Conservation (phyloP, 2,329 filamentous ascomycete genomes). For the Metarhizium humberi region DNA sequence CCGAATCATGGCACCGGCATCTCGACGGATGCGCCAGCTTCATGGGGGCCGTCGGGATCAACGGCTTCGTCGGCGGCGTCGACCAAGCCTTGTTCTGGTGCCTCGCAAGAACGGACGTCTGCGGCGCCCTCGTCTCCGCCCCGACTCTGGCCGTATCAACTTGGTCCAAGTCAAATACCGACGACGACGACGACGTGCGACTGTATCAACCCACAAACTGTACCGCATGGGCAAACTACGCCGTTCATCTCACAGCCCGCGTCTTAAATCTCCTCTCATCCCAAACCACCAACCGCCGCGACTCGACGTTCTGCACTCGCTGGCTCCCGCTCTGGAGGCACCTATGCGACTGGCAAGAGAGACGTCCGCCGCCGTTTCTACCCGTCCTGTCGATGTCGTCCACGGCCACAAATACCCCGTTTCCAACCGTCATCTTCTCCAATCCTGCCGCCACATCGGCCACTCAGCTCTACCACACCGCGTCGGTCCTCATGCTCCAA, state of each 20-base stretch:
- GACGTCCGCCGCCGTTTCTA: slow-evolving; percentile 24
- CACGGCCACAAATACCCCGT: slow-evolving; percentile 29
- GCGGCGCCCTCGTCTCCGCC: slow-evolving; percentile 42
- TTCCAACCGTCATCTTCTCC: slow-evolving; percentile 39
- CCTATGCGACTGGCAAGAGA: slow-evolving; percentile 30
- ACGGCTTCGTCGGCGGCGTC: slow-evolving; percentile 39
- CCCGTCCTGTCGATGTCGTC: slow-evolving; percentile 18
- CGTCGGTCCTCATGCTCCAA: slow-evolving; percentile 41
- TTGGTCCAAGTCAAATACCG: slow-evolving; percentile 29
- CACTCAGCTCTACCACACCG: slow-evolving; percentile 45
- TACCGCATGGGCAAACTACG: slow-evolving; percentile 40
- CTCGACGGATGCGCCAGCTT: slow-evolving; percentile 42
- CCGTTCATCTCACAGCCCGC: slow-evolving; percentile 37
- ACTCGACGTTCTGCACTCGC: slow-evolving; percentile 15
- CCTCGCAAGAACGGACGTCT: slow-evolving; percentile 45
- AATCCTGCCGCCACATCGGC: slow-evolving; percentile 43
- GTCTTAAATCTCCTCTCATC: slow-evolving; percentile 29
- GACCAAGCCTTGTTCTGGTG: slow-evolving; percentile 45
- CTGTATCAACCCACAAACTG: slow-evolving; percentile 25
- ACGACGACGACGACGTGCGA: slow-evolving; percentile 19
- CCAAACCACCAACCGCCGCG: slow-evolving; percentile 10
- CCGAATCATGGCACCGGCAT: slow-evolving; percentile 40
- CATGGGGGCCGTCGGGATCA: slow-evolving; percentile 39
- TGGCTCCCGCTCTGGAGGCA: slow-evolving; percentile 30
- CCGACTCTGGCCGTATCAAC: slow-evolving; percentile 36